Evolutionary conservation across 306 rosid species (phyloP).

Genomic region (Begonia loranthoides): DNA sequence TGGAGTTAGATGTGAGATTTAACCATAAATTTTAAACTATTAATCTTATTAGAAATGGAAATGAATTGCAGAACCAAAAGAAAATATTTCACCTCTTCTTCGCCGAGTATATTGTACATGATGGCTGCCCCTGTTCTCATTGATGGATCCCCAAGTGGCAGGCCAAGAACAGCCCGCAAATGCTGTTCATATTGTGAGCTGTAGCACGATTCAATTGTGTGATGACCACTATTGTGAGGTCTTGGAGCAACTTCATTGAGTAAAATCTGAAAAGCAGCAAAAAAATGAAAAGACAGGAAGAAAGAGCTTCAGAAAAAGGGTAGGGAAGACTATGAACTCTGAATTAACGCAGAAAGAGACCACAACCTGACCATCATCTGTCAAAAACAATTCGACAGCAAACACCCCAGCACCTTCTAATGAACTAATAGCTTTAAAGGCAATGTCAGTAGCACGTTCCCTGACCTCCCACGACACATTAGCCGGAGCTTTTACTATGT

Average conservation of each 20-base stretch:
- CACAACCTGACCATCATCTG: conserved; percentile 61
- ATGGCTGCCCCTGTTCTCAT: conserved; percentile 78
- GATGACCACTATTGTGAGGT: conserved; percentile 98
- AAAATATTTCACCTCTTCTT: conserved; percentile 53
- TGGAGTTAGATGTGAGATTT: too few relatives aligned
- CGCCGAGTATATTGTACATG: conserved; percentile 83
- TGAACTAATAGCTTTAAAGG: conserved; percentile 68
- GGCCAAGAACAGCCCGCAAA: conserved; percentile 89
- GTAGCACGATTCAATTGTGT: conserved; percentile 79
- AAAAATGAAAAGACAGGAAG: not conserved
- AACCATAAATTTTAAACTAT: too few relatives aligned
- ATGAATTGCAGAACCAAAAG: not conserved
- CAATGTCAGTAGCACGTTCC: conserved; percentile 60
- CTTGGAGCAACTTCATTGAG: conserved; percentile 94
- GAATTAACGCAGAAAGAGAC: conserved; percentile 1
- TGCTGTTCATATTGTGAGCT: conserved; percentile 90
- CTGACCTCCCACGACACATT: conserved; percentile 50
- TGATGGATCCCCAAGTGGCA: conserved; percentile 94
- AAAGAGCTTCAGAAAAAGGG: not conserved
- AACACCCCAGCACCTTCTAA: conserved; percentile 93
- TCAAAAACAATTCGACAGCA: conserved; percentile 87
- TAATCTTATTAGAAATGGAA: too few relatives aligned
- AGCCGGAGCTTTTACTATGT: conserved; percentile 80
- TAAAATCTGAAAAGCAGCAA: conserved; percentile 44
- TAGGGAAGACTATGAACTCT: too few relatives aligned